A percentile compares a stretch with the other conserved stretches of the same genome.
phyloP scores from a whole-genome alignment of 2,329 filamentous ascomycete genomes.

The Knufia fluminis region DNA sequence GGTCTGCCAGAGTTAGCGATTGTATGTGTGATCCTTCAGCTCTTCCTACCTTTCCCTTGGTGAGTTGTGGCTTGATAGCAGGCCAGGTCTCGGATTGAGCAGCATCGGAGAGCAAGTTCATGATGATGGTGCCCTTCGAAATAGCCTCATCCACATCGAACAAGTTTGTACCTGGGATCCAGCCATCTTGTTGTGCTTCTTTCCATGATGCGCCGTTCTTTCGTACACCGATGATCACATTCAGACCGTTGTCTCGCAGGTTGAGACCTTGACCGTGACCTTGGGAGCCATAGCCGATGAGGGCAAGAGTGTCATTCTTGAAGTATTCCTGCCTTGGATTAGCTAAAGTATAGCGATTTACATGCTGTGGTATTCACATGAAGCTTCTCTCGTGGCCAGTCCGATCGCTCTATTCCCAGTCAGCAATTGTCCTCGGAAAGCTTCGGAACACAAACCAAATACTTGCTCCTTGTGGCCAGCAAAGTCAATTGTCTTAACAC shows the following conservation, averaged over 20 bases:
- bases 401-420: constrained; percentile 66
- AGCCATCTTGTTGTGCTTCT: constrained; percentile 93
- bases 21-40: constrained; percentile 5
- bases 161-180: constrained; percentile 96
- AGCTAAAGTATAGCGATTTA: constrained; percentile 10
- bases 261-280: constrained; percentile 99
- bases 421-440: constrained; percentile 9
- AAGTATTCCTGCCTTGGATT: constrained; percentile 70
- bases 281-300: constrained; percentile 97
- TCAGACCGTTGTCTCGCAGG: constrained; percentile 98
- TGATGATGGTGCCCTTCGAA: constrained; percentile 83
- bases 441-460: constrained; percentile 55
- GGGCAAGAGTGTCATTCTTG: constrained; percentile 98
- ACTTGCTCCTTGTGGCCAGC: constrained; percentile 90
- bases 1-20: constrained; percentile 50
- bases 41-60: constrained; percentile 82
- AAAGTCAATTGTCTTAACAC: constrained; percentile 98
- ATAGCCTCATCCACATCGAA: constrained; percentile 98
- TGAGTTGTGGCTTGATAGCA: constrained; percentile 92
- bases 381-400: constrained; percentile 98
- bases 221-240: constrained; percentile 97
- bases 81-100: constrained; percentile 99
- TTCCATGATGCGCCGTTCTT: constrained; percentile 99
- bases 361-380: constrained; percentile 53
- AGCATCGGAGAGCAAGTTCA: constrained; percentile 98